Evolutionary conservation across 73 alveolate species (phyloP).

Genomic region (Paramecium octaurelia): DNA sequence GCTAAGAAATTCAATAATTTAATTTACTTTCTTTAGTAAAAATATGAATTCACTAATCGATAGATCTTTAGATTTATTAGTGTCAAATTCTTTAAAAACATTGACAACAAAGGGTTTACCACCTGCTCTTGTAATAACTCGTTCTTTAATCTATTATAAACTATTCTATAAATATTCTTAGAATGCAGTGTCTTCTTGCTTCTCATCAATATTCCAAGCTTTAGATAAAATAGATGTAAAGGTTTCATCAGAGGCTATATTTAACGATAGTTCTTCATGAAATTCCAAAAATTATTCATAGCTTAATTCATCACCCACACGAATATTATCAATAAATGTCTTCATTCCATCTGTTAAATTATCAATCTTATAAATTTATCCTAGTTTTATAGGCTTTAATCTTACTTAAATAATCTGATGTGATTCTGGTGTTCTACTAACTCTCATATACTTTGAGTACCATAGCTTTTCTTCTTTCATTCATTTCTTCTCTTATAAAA

Average conservation of each 20-base stretch:
- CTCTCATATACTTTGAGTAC: not conserved
- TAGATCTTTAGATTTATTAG: not conserved
- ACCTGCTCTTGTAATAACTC: not conserved
- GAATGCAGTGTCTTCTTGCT: constrained; percentile 37
- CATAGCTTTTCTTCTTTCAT: constrained; percentile 38
- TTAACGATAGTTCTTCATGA: constrained; percentile 1
- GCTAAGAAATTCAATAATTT: not conserved
- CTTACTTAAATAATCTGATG: not conserved
- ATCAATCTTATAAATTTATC: not conserved
- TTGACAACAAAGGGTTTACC: not conserved
- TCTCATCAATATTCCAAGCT: constrained; percentile 23
- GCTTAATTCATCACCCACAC: not conserved
- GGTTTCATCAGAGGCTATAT: constrained; percentile 17
- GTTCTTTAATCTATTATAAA: not conserved
- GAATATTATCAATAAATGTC: constrained; percentile 16
- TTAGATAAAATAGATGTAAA: not conserved
- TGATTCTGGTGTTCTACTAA: not conserved
- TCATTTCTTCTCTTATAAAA: constrained; percentile 7
- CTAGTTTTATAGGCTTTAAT: not conserved
- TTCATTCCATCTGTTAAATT: constrained; percentile 4
- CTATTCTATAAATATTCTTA: constrained; percentile 6
- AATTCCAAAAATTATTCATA: not conserved
- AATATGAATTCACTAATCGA: not conserved
- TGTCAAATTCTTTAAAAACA: constrained; percentile 8
- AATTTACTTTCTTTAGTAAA: not conserved